A percentile compares a stretch with the other conserved stretches of the same genome.
These are phyloP conservation scores for Lepidopterella palustris DNA, from an alignment of 495 filamentous ascomycete genomes.

Conservation along the genomic window DNA sequence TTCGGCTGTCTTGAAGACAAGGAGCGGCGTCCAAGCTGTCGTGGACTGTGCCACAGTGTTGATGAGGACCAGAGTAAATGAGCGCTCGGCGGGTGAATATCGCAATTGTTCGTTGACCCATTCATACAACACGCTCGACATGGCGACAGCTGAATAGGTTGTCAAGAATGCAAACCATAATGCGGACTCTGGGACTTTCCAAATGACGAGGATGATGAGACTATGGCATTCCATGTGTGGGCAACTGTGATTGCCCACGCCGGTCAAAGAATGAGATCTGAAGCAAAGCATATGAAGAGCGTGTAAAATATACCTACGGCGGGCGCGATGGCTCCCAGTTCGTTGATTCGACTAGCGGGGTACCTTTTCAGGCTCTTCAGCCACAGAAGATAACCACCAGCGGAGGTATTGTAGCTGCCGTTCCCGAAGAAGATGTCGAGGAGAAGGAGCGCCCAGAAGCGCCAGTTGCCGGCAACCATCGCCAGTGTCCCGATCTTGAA, in stretches of 20 bases:
- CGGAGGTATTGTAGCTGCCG: conserved; percentile 33
- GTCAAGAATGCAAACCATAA: conserved; percentile 47
- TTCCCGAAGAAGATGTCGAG: conserved; percentile 50
- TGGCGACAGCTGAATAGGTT: conserved; percentile 30
- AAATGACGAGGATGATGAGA: conserved; percentile 35
- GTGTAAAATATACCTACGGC: conserved; percentile 44
- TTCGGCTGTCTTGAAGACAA: conserved; percentile 34
- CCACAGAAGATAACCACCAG: conserved; percentile 40
- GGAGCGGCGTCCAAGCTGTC: conserved; percentile 38
- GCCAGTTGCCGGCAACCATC: conserved; percentile 29
- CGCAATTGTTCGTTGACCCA: conserved; percentile 35
- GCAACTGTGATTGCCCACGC: conserved; percentile 37
- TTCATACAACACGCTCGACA: conserved; percentile 35
- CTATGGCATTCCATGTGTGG: conserved; percentile 32
- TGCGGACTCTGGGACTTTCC: conserved; percentile 45
- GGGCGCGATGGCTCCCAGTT: conserved; percentile 34
- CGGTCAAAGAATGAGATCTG: conserved; percentile 40
- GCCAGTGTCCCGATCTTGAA: conserved; percentile 32
- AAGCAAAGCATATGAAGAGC: conserved; percentile 43
- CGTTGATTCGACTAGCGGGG: conserved; percentile 28
- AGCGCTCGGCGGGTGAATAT: conserved; percentile 31
- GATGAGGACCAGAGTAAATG: conserved; percentile 31
- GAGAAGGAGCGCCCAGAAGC: conserved; percentile 38
- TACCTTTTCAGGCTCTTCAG: conserved; percentile 36
- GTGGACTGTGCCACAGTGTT: conserved; percentile 35